These are phyloP conservation scores for Phaseolus coccineus DNA, from an alignment of 331 rosid genomes.

Conservation along the genomic window DNA sequence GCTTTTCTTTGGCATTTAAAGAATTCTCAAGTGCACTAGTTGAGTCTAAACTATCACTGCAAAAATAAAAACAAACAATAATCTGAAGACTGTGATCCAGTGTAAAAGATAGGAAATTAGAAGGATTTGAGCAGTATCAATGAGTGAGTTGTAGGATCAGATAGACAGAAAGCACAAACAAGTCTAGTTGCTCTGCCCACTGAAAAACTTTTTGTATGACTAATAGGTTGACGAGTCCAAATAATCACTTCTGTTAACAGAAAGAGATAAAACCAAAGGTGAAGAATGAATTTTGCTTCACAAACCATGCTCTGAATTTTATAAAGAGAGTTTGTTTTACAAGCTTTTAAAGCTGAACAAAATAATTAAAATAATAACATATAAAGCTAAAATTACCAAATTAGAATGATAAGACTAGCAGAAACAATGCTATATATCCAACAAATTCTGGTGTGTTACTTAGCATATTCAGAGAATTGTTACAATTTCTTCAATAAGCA, in stretches of 20 bases:
- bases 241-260: neutral
- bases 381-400: neutral
- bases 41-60: constrained; percentile 85
- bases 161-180: constrained; percentile 26
- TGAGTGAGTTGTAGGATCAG: constrained; percentile 12
- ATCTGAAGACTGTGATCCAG: constrained; percentile 34
- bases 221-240: constrained; percentile 3
- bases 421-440: neutral
- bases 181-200: constrained; percentile 8
- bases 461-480: neutral
- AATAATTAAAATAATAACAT: neutral
- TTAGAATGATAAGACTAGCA: neutral
- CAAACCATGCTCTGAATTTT: neutral
- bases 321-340: neutral
- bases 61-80: constrained; percentile 42
- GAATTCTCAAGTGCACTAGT: constrained; percentile 87
- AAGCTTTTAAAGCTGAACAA: constrained; percentile 12
- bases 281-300: neutral
- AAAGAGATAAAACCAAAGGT: constrained; percentile 7
- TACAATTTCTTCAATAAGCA: constrained; percentile 31
- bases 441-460: constrained; percentile 1
- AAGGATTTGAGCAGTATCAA: constrained; percentile 8
- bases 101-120: constrained; percentile 6
- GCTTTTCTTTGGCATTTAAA: constrained; percentile 92
- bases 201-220: constrained; percentile 31